phyloP scores from a whole-genome alignment of 805 yeast species.

The Saccharomyces mikatae region DNA sequence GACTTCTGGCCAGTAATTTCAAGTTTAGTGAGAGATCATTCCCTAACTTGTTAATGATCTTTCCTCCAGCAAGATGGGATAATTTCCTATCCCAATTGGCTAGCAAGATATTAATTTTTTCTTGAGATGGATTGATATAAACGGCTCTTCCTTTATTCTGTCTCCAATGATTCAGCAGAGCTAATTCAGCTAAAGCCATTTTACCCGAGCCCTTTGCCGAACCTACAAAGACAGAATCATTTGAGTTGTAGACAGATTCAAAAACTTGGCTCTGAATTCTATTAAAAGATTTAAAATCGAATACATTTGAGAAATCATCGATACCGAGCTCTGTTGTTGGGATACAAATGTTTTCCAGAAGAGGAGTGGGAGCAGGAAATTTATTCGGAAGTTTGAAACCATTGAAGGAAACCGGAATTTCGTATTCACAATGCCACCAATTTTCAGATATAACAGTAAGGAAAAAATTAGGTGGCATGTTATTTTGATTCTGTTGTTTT shows the following conservation, averaged over 20 bases:
- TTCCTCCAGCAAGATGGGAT: constrained; percentile 46
- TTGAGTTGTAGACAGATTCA: constrained; percentile 47
- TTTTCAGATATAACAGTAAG: constrained; percentile 66
- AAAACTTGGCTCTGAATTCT: constrained; percentile 67
- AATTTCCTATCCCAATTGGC: constrained; percentile 49
- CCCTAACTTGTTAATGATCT: constrained; percentile 46
- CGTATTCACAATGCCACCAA: constrained; percentile 74
- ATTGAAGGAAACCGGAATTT: constrained; percentile 44
- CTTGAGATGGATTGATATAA: constrained; percentile 60
- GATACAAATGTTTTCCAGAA: constrained; percentile 32
- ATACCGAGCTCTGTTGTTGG: constrained; percentile 42
- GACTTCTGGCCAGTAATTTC: constrained; percentile 47
- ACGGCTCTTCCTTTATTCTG: constrained; percentile 62
- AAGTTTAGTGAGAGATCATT: constrained; percentile 47
- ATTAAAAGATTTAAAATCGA: constrained; percentile 51
- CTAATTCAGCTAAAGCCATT: constrained; percentile 61
- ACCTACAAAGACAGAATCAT: constrained; percentile 59
- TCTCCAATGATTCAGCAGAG: constrained; percentile 66
- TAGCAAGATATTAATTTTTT: constrained; percentile 39
- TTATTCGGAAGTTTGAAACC: constrained; percentile 22
- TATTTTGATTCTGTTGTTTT: constrained; percentile 15
- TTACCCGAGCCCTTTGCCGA: constrained; percentile 73
- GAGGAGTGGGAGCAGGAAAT: constrained; percentile 22
- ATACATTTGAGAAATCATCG: constrained; percentile 40
- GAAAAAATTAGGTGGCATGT: constrained; percentile 63